Base-by-base conservation (phyloP, 352 stramenopile species). In the Phytophthora multivora region DNA sequence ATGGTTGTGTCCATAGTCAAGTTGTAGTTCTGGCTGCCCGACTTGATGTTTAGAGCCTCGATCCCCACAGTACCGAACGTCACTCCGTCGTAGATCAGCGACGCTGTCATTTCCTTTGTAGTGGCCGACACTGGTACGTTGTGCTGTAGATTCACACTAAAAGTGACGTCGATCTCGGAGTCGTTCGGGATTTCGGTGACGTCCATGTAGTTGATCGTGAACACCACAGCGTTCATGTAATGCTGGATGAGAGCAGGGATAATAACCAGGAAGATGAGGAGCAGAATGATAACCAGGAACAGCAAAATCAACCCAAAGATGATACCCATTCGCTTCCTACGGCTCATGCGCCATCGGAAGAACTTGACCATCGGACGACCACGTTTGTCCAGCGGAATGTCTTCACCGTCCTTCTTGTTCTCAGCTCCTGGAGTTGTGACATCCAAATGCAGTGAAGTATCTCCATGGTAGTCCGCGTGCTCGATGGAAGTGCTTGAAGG, bases 141-240 rank as follows among this genome's bases (percentile, higher is more conserved):
- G 62, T 87, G 69, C 48, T 74, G 55, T 4, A 87, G 23, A 47
- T 69, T 81, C 6, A 91, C 48, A n/a, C 76, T 86, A 21, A 88
- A 54, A 35, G 79, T 72, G 19, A 88, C 74, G 25, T 62, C 70
- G 18, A 86, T 62, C 9, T 63, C 69, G 30, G 70, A 66, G 52
- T 75, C 73, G 13, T 67, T 68, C 21, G 69, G 51, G 6, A 87
- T 64, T n/a, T 59, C 53, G 16, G 69, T 68, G 49, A 90, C 71
- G 59, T 91, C 82, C 49, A 91, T 61, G 63, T 81, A 81, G 73
- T 90, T 90, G 51, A 90, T 64, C 15, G 46, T 63, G 16, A 91
- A 15, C 19, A 73, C 51, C 48, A 89, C 79, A 15, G 80, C 51
- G 52, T 91, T 56, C 43, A 75, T 72, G 56, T 82, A 79, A 43